Base-by-base conservation (phyloP, 208 protist genomes). In the Trypanosoma avium region DNA sequence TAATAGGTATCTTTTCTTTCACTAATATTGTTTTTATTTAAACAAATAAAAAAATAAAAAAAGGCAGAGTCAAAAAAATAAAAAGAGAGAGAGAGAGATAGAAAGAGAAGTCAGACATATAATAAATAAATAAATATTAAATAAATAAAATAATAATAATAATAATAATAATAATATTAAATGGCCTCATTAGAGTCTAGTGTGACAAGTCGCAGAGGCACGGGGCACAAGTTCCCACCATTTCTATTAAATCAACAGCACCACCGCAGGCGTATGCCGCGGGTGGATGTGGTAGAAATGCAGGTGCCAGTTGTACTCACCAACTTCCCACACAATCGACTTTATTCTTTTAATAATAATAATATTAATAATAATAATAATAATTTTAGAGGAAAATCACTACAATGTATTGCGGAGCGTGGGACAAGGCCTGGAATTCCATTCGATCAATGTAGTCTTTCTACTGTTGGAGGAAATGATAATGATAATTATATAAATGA, bases 401-500 rank as follows among this genome's bases (percentile, higher is more conserved):
- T 72, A 48, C 73, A 67, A n/a, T 75, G 69, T 9, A 57, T 53
- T n/a, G 50, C 81, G 5, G 77, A 83, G 42, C 81, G 73, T 4
- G 73, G 81, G 13, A 79, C 64, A 10, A 47, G 70, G 22, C 65
- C 70, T 0, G 75, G 79, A 54, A 78, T 81, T 32, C 54, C 43
- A 17, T 66, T 72, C 21, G 70, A 61, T 50, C 24, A 47, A 32
- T 53, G 53, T 43, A 40, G 26, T 24, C 42, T 62, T 19, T 68
- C 63, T 10, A 57, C 70, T 9, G 70, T 65, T 13, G 61, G 52
- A 47, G 22, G 56, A 26, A 7, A 48, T 9, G 9, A 61, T 42
- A 27, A 24, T 22, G n/a, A n/a, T n/a, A n/a, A n/a, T n/a, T n/a
- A n/a, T n/a, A n/a, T n/a, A n/a, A n/a, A n/a, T n/a, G n/a, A n/a